These are phyloP conservation scores for Colletotrichum eleusines DNA, from an alignment of 2,329 filamentous ascomycete genomes.

Conservation along the genomic window DNA sequence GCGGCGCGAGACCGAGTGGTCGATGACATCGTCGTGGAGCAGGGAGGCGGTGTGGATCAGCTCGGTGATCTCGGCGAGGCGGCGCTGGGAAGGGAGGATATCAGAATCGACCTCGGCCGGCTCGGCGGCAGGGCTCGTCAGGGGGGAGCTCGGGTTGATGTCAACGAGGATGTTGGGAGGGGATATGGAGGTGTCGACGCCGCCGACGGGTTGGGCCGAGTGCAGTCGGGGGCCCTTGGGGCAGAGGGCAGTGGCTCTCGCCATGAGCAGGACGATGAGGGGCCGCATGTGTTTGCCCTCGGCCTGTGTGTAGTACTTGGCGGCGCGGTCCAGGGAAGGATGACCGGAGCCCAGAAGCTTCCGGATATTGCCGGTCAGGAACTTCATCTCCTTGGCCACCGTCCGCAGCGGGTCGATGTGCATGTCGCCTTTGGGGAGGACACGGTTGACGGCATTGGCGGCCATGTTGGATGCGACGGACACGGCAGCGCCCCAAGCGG, in stretches of 20 bases:
- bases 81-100: constrained; percentile 92
- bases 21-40: constrained; percentile 98
- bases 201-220: constrained; percentile 56
- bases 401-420: constrained; percentile 88
- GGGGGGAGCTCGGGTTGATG: constrained; percentile 76
- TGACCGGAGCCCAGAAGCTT: constrained; percentile 95
- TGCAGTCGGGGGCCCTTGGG: constrained; percentile 64
- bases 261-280: constrained; percentile 96
- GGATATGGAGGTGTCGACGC: constrained; percentile 67
- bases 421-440: constrained; percentile 71
- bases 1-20: constrained; percentile 87
- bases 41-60: constrained; percentile 97
- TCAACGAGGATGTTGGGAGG: constrained; percentile 76
- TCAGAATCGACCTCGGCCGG: constrained; percentile 63
- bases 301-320: constrained; percentile 97
- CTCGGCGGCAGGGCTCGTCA: constrained; percentile 58
- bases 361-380: constrained; percentile 91
- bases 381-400: constrained; percentile 97
- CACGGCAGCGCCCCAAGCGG: constrained; percentile 82
- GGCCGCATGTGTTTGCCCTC: constrained; percentile 98
- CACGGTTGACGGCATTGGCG: constrained; percentile 72
- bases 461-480: constrained; percentile 78
- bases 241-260: constrained; percentile 87
- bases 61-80: constrained; percentile 96
- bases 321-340: constrained; percentile 91